Evolutionary conservation across 768 basidiomycete species (phyloP).

Genomic region (Mycena crocata): DNA sequence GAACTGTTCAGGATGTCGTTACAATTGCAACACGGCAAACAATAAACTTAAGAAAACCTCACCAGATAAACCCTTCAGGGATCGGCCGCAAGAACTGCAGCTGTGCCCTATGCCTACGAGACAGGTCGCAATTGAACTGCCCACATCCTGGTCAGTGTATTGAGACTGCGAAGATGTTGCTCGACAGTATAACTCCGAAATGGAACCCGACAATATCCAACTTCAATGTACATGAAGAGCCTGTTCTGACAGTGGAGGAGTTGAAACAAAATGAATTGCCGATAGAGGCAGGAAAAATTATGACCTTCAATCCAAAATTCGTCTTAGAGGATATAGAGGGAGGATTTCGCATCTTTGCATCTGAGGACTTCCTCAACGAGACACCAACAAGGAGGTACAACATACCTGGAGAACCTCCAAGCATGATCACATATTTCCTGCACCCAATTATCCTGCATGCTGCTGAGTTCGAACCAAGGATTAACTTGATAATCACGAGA

Average conservation of each 20-base stretch:
- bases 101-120: background rate
- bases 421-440: background rate
- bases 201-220: conserved; percentile 3
- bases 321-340: background rate
- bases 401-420: background rate
- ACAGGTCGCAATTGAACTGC: background rate
- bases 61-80: conserved; percentile 1
- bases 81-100: conserved; percentile 8
- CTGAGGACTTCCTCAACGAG: background rate
- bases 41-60: background rate
- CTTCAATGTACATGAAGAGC: background rate
- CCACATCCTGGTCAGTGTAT: conserved; percentile 10
- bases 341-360: conserved; percentile 14
- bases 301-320: background rate
- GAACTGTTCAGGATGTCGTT: no score
- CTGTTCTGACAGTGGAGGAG: background rate
- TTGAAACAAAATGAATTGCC: background rate
- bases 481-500: background rate
- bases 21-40: background rate
- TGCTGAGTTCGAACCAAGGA: background rate
- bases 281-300: background rate
- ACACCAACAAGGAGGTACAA: background rate
- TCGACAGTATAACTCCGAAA: background rate
- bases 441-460: background rate
- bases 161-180: conserved; percentile 7